Evolutionary conservation across 1,284 basidiomycete genomes (phyloP), one percentile per base, ranked within the genome.

Genomic region (Ustilago esculenta): DNA sequence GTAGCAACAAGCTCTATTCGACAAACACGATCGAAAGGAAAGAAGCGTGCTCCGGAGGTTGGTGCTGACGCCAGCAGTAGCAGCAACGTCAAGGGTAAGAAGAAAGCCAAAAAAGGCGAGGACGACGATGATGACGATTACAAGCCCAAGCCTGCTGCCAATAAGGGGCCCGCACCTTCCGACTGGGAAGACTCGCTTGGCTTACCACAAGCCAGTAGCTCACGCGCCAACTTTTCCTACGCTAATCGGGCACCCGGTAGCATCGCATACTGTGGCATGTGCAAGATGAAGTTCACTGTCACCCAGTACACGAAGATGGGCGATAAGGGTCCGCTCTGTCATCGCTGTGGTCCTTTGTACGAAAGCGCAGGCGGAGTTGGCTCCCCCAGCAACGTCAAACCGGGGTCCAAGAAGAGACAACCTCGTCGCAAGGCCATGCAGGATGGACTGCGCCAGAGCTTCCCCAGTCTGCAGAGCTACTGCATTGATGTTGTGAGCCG

Each of bases 401-500:
- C 61, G 5, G 40, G 25, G n/a, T 43, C 71, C 4, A 63, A 63
- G 35, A 64, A 67, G 58, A 54, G 48, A 48, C 66, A 64, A 33
- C 21, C 23, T 7, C 70, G 65, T 29, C 59, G 59, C 21, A 65
- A 66, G 55, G 30, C 27, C 12, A 33, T 61, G 42, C 50, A 60
- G 25, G 66, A 66, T 25, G 67, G 57, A 3, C 11, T 54, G 32
- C 56, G 57, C 12, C 46, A 54, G 35, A 82, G 83, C 3, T 86
- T 91, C 25, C 88, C 88, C 0, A 86, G 86, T 5, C 85, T 95
- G 17, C 90, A 89, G 11, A 87, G 88, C 4, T 73, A 92, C 17
- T 95, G 92, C 75, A 92, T 95, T 41, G 84, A 94, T 90, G 84
- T 97, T 25, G 89, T 98, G 57, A 90, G 90, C 24, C 86, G 88